Percentiles rank a stretch among this genome's conserved stretches.
These are phyloP conservation scores for Sarcomyxa edulis DNA, from an alignment of 768 basidiomycete genomes.

Conservation along the genomic window DNA sequence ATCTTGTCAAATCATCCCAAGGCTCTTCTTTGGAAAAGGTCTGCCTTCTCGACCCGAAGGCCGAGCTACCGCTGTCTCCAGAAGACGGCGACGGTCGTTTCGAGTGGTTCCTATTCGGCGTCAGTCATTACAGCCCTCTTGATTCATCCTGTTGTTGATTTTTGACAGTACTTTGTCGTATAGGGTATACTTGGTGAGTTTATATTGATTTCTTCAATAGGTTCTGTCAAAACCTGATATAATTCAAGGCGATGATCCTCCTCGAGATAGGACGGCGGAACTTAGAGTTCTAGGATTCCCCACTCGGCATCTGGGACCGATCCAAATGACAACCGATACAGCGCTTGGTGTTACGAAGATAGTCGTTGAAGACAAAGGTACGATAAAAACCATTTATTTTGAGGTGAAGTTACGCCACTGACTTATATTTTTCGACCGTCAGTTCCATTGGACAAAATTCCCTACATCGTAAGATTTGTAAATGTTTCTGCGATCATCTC, in stretches of 20 bases:
- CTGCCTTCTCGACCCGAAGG: conserved; percentile 93
- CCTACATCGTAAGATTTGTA: conserved; percentile 40
- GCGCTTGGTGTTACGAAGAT: conserved; percentile 87
- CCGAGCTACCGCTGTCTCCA: conserved; percentile 60
- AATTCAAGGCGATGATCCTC: conserved; percentile 84
- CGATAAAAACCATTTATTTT: conserved; percentile 13
- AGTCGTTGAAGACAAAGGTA: conserved; percentile 72
- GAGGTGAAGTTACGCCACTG: background rate
- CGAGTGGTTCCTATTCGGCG: conserved; percentile 89
- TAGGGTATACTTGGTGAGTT: conserved; percentile 30
- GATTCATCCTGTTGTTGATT: background rate
- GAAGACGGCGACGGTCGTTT: conserved; percentile 75
- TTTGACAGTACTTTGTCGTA: background rate
- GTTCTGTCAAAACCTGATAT: too few relatives aligned
- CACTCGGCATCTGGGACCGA: conserved; percentile 72
- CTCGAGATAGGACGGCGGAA: conserved; percentile 87
- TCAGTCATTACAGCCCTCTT: conserved; percentile 25
- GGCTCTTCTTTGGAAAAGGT: conserved; percentile 51
- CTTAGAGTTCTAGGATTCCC: conserved; percentile 86
- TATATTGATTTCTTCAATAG: background rate
- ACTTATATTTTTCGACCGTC: background rate
- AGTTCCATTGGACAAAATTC: conserved; percentile 68
- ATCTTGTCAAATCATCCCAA: conserved; percentile 43
- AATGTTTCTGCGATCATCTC: background rate
- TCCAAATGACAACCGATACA: conserved; percentile 99